Percentiles rank a stretch among this genome's conserved stretches.
These are phyloP conservation scores for Globisporangium cederbergense DNA, from an alignment of 352 stramenopile genomes.

Conservation along the genomic window DNA sequence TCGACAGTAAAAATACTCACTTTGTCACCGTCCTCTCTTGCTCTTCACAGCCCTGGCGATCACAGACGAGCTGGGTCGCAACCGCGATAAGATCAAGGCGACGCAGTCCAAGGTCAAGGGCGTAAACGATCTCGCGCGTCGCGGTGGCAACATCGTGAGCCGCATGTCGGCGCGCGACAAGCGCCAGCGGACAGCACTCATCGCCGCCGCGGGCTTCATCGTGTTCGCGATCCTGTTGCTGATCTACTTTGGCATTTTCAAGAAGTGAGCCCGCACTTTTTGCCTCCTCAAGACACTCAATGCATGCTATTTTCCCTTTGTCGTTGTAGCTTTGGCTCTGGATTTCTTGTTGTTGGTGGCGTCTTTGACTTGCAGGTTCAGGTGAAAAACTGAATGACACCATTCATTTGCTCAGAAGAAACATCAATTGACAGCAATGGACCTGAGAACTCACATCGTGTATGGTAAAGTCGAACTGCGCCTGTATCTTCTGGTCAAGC, in stretches of 20 bases:
- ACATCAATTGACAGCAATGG: too few relatives aligned
- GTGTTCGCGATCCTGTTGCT: conserved; percentile 78
- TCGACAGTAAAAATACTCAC: too few relatives aligned
- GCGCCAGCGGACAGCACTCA: conserved; percentile 68
- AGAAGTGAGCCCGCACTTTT: conserved; percentile 44
- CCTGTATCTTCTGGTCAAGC: neutral
- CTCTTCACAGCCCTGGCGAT: conserved; percentile 57
- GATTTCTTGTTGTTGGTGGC: neutral
- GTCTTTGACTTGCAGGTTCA: neutral
- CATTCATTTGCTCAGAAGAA: neutral
- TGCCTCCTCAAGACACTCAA: neutral
- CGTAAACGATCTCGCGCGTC: conserved; percentile 83
- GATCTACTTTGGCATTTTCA: conserved; percentile 90
- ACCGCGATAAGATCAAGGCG: conserved; percentile 84
- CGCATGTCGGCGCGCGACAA: conserved; percentile 86
- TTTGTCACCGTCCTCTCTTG: neutral
- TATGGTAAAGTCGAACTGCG: neutral
- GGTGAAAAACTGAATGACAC: neutral
- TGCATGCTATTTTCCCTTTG: conserved; percentile 5
- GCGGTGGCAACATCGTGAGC: conserved; percentile 76
- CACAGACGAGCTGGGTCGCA: conserved; percentile 76
- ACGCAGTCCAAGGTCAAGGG: conserved; percentile 81
- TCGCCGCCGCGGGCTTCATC: conserved; percentile 74
- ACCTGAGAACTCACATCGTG: neutral
- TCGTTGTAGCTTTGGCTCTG: neutral